A percentile compares a stretch with the other conserved stretches of the same genome.
These are phyloP conservation scores for Irpex rosettiformis DNA, from an alignment of 1,284 basidiomycete species.

Conservation along the genomic window DNA sequence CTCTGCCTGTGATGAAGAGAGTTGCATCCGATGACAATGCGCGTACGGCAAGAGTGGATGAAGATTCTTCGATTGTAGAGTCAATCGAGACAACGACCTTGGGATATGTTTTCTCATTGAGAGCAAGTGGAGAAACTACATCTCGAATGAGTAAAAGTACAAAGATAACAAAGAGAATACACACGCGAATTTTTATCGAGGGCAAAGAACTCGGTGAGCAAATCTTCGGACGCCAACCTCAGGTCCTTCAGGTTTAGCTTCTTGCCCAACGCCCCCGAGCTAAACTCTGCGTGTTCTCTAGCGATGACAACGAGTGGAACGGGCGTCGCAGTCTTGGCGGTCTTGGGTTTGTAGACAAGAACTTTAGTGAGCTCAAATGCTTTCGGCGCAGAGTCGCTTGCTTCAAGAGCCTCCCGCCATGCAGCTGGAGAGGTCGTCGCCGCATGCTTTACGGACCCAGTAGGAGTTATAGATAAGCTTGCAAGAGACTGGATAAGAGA, in stretches of 20 bases:
- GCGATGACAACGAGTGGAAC: slow-evolving; percentile 88
- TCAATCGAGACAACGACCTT: slow-evolving; percentile 80
- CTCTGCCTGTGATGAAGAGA: slow-evolving; percentile 72
- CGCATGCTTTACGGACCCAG: slow-evolving; percentile 48
- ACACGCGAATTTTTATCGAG: slow-evolving; percentile 85
- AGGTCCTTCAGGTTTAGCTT: slow-evolving; percentile 88
- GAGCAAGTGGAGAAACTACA: slow-evolving; percentile 75
- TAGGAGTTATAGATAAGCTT: slow-evolving; percentile 51
- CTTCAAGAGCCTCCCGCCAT: slow-evolving; percentile 64
- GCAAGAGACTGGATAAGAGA: slow-evolving; percentile 38
- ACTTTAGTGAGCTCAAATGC: slow-evolving; percentile 76
- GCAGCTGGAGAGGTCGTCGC: slow-evolving; percentile 58
- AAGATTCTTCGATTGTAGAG: slow-evolving; percentile 63
- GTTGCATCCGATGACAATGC: slow-evolving; percentile 70
- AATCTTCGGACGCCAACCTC: slow-evolving; percentile 83
- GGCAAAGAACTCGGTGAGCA: slow-evolving; percentile 82
- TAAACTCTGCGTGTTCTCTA: slow-evolving; percentile 79
- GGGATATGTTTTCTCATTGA: slow-evolving; percentile 70
- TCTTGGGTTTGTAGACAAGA: slow-evolving; percentile 89
- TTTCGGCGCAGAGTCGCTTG: slow-evolving; percentile 44
- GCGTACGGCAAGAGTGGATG: slow-evolving; percentile 71
- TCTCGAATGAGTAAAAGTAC: slow-evolving; percentile 1
- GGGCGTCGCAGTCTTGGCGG: slow-evolving; percentile 82
- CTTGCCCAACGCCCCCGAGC: slow-evolving; percentile 73
- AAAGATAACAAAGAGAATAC: slow-evolving; percentile 30